Evolutionary conservation across 2,329 filamentous ascomycete genomes (phyloP).

Genomic region (Talaromyces sp.): DNA sequence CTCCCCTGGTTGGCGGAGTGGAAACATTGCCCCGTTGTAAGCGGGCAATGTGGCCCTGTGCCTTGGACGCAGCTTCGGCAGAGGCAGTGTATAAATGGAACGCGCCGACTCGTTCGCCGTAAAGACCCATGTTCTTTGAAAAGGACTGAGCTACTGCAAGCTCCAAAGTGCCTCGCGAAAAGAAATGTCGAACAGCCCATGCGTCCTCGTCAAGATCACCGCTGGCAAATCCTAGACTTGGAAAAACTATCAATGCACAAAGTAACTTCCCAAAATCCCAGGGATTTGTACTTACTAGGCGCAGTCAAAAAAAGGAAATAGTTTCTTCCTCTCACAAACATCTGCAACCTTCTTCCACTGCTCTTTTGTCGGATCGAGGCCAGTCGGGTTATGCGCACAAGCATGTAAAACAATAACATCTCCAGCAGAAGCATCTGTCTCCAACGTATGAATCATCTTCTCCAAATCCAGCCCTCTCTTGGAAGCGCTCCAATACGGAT

Average conservation of each 20-base stretch:
- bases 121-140: conserved; percentile 1
- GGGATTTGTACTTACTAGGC: conserved; percentile 52
- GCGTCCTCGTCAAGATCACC: conserved; percentile 74
- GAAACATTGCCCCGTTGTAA: not conserved
- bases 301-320: conserved; percentile 91
- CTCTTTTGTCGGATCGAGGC: conserved; percentile 77
- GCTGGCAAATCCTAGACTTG: conserved; percentile 74
- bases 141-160: not conserved
- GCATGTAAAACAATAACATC: conserved; percentile 81
- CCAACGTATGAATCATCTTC: conserved; percentile 66
- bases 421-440: conserved; percentile 69
- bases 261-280: not conserved
- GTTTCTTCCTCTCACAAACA: conserved; percentile 65
- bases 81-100: not conserved
- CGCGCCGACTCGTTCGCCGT: not conserved
- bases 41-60: not conserved
- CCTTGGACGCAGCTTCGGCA: not conserved
- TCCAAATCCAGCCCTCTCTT: conserved; percentile 18
- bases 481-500: conserved; percentile 76
- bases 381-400: conserved; percentile 90
- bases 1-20: not conserved
- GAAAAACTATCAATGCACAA: not conserved
- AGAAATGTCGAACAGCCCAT: conserved; percentile 77
- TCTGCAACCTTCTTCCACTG: conserved; percentile 80
- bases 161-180: conserved; percentile 51